These are phyloP conservation scores for Diaporthe eres DNA, from an alignment of 2,329 filamentous ascomycete genomes.

Conservation along the genomic window DNA sequence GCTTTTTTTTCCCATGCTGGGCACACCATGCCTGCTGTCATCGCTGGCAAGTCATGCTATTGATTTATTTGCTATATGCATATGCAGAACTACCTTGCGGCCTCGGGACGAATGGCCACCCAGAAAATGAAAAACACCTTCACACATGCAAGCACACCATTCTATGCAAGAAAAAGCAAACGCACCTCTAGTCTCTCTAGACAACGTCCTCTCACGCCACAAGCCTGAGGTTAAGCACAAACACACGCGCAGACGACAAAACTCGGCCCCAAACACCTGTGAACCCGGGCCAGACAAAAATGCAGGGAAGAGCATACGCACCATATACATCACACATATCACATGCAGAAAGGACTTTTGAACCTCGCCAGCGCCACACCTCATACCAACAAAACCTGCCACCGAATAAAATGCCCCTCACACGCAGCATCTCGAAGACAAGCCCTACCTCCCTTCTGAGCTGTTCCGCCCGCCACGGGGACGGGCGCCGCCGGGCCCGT, in stretches of 20 bases:
- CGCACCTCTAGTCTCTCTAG: slow-evolving; percentile 14
- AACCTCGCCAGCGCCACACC: not conserved
- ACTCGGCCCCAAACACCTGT: not conserved
- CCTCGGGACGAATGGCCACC: not conserved
- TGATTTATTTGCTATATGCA: slow-evolving; percentile 8
- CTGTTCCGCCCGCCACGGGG: slow-evolving; percentile 12
- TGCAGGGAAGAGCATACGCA: not conserved
- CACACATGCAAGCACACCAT: slow-evolving; percentile 26
- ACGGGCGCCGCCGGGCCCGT: slow-evolving; percentile 17
- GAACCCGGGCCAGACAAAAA: not conserved
- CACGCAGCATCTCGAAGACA: not conserved
- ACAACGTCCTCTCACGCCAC: slow-evolving; percentile 1
- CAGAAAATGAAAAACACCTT: not conserved
- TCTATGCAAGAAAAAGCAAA: slow-evolving; percentile 15
- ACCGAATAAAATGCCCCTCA: not conserved
- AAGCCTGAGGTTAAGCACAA: not conserved
- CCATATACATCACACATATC: slow-evolving; percentile 13
- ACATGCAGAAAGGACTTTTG: slow-evolving; percentile 21
- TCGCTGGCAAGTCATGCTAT: not conserved
- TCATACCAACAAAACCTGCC: not conserved
- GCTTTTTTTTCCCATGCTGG: not conserved
- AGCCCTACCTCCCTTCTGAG: slow-evolving; percentile 22
- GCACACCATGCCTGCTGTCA: not conserved
- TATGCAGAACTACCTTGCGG: not conserved
- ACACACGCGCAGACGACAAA: not conserved